Base-by-base conservation (phyloP, 208 protist genomes). In the Leishmania arabica region DNA sequence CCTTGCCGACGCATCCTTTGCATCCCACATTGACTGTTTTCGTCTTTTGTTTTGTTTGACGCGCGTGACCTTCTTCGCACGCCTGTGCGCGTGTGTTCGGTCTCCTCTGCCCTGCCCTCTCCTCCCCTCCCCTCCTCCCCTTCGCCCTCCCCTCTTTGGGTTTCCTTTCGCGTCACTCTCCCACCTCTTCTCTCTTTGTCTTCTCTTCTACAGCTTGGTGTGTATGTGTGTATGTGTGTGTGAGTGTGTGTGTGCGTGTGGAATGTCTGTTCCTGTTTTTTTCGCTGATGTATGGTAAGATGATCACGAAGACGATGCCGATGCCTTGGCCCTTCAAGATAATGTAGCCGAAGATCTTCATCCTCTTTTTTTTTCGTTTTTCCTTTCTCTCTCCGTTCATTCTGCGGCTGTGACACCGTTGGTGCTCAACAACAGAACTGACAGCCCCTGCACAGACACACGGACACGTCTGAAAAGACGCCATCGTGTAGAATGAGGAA, bases 211-310 rank as follows among this genome's bases (percentile, higher is more conserved):
- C 7, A 1, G 19, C 13, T 70, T 27, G 42, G 37, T 70, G 37
- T 47, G 11, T 65, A 53, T 70, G 37, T n/a, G 9, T 3, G 34
- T 37, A 1, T 37, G 34, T 34, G 37, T 70, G 37, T n/a, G 3
- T 65, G 3, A 2, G 21, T 34, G 27, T 4, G 27, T 21, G 31
- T 45, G 11, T 70, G 37, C 13, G 9, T 65, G 11, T 78, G 34
- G 72, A 53, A 21, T 47, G 40, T 79, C 31, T 37, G 34, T 72
- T 53, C 53, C 58, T 81, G 75, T 53, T 42, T 74, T 74, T 9
- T 60, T 56, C 9, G 47, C 72, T 51, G 65, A 81, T 81, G 65
- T 73, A 81, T 82, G 47, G 56, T 75, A 81, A n/a, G n/a, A 69
- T 65, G 13, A 75, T 54, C 66, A 27, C 51, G 51, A 58, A 76